These are phyloP conservation scores for Coriaria nepalensis DNA, from an alignment of 306 rosid species.

Conservation along the genomic window DNA sequence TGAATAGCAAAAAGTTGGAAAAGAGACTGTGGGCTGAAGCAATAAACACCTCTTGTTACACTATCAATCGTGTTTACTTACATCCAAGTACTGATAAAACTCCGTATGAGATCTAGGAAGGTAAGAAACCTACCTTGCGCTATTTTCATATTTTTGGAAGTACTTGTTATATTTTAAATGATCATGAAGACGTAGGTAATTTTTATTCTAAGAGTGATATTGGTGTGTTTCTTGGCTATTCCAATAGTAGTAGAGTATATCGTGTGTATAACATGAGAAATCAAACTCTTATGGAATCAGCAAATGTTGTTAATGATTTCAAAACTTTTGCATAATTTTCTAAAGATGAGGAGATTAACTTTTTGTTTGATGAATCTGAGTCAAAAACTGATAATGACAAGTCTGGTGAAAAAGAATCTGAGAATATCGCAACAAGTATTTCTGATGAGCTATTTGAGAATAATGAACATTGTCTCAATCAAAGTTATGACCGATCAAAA, in stretches of 20 bases:
- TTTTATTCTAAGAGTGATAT: not conserved
- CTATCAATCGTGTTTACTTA: not conserved
- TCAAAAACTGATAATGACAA: no score
- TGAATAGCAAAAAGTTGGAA: not conserved
- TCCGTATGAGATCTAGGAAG: conserved; percentile 1
- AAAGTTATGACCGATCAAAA: no score
- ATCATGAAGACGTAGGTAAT: not conserved
- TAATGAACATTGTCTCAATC: no score
- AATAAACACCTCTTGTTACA: not conserved
- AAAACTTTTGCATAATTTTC: no score
- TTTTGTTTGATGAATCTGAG: no score
- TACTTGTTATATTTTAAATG: not conserved
- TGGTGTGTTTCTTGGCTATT: conserved; percentile 4
- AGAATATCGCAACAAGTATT: no score
- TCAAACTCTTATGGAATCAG: no score
- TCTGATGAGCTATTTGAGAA: no score
- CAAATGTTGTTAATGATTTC: no score
- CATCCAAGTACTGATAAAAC: not conserved
- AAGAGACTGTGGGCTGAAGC: not conserved
- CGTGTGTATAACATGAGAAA: no score
- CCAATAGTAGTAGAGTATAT: not conserved
- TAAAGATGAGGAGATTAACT: no score
- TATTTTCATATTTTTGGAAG: not conserved
- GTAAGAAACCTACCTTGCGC: conserved; percentile 1
- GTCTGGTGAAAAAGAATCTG: no score